Conservation (phyloP, 495 filamentous ascomycete species). For the Gamarada debralockiae region DNA sequence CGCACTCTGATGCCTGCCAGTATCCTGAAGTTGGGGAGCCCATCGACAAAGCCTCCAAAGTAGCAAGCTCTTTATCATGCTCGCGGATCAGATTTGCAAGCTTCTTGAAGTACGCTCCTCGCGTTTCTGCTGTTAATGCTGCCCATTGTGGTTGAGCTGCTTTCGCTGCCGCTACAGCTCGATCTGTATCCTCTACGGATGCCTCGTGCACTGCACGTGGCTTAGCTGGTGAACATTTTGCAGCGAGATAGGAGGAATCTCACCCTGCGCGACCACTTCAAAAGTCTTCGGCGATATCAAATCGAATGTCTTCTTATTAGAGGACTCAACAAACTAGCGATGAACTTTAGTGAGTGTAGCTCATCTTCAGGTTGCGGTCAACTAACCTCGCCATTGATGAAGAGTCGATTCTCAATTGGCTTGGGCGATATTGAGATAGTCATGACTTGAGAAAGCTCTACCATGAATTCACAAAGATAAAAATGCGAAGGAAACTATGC, state of each 20-base stretch:
- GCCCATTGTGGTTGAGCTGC: constrained; percentile 81
- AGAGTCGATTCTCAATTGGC: constrained; percentile 30
- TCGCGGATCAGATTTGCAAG: constrained; percentile 81
- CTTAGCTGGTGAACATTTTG: constrained; percentile 12
- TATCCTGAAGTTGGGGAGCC: constrained; percentile 37
- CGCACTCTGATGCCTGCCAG: constrained; percentile 35
- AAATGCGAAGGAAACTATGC: too few species aligned
- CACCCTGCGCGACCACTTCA: constrained; percentile 26
- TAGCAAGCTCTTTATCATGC: constrained; percentile 59
- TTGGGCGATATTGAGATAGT: neutral
- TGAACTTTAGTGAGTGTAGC: neutral
- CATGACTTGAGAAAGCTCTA: too few species aligned
- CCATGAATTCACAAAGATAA: too few species aligned
- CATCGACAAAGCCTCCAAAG: constrained; percentile 51
- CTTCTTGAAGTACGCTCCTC: constrained; percentile 68
- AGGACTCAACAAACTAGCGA: constrained; percentile 32
- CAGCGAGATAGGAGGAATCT: neutral
- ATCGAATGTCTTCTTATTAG: constrained; percentile 30
- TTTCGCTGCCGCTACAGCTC: constrained; percentile 69
- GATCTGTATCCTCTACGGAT: constrained; percentile 70
- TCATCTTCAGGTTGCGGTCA: neutral
- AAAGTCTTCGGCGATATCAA: constrained; percentile 31
- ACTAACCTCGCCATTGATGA: constrained; percentile 36
- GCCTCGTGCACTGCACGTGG: constrained; percentile 71
- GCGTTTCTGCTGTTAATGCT: constrained; percentile 64